phyloP scores from a whole-genome alignment of 2,329 filamentous ascomycete genomes.

The Calonectria pteridis region DNA sequence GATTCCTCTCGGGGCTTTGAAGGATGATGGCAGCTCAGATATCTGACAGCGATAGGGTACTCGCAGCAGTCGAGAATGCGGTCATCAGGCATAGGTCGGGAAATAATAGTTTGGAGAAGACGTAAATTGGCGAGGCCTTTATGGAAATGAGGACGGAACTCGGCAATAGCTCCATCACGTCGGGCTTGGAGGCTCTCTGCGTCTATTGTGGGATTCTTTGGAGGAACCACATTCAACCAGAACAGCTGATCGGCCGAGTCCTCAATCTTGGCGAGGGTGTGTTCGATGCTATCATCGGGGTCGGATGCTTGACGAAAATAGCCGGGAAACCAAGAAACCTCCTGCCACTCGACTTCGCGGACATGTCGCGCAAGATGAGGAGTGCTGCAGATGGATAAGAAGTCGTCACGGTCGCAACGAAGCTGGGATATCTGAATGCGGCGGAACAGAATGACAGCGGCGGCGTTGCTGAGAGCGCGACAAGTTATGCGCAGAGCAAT shows the following conservation, averaged over 20 bases:
- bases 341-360: conserved; percentile 12
- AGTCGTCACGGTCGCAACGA: not conserved
- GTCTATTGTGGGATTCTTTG: not conserved
- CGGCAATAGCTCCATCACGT: not conserved
- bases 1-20: not conserved
- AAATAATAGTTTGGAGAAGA: not conserved
- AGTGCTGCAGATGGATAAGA: not conserved
- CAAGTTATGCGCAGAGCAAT: not conserved
- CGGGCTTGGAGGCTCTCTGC: not conserved
- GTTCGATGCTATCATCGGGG: not conserved
- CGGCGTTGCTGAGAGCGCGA: not conserved
- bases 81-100: not conserved
- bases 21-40: not conserved
- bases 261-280: not conserved
- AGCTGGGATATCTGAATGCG: conserved; percentile 4
- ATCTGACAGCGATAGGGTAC: not conserved
- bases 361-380: not conserved
- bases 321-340: conserved; percentile 6
- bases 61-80: not conserved
- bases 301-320: not conserved
- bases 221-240: conserved; percentile 1
- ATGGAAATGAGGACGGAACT: not conserved
- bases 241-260: not conserved
- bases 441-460: not conserved
- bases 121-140: not conserved